These are phyloP conservation scores for Phtheirospermum japonicum DNA, from an alignment of 257 asterid genomes.

Conservation along the genomic window DNA sequence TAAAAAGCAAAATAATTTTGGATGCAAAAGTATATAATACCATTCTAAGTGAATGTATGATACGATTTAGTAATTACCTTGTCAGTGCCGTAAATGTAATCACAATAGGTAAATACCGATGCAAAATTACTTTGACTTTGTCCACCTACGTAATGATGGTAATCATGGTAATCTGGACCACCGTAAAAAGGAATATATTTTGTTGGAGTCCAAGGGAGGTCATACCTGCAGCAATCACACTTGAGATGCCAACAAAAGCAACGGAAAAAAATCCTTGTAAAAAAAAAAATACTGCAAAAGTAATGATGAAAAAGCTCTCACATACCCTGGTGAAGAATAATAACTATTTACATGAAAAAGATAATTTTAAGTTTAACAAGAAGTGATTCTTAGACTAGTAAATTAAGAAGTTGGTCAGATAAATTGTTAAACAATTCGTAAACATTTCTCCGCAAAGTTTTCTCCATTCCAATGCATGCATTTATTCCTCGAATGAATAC, in stretches of 20 bases:
- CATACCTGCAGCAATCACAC: conserved; percentile 52
- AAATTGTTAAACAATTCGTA: too few relatives aligned
- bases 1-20: conserved; percentile 17
- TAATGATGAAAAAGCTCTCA: not conserved
- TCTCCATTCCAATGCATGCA: too few relatives aligned
- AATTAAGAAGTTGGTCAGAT: too few relatives aligned
- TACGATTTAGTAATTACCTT: conserved; percentile 49
- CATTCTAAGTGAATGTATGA: conserved; percentile 2
- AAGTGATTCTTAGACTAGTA: too few relatives aligned
- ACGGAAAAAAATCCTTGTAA: conserved; percentile 5
- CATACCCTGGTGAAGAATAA: not conserved
- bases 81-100: conserved; percentile 94
- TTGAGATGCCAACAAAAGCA: conserved; percentile 20
- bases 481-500: too few relatives aligned
- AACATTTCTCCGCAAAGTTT: too few relatives aligned
- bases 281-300: not conserved
- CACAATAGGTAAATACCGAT: conserved; percentile 96
- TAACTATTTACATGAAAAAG: not conserved
- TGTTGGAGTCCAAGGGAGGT: conserved; percentile 92
- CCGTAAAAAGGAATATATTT: conserved; percentile 93
- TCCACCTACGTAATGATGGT: conserved; percentile 98
- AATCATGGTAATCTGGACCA: conserved; percentile 96
- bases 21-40: not conserved
- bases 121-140: conserved; percentile 98
- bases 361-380: too few relatives aligned